Percentiles rank a stretch among this genome's conserved stretches.
These are phyloP conservation scores for Sonneratia alba DNA, from an alignment of 345 rosid genomes.

Conservation along the genomic window DNA sequence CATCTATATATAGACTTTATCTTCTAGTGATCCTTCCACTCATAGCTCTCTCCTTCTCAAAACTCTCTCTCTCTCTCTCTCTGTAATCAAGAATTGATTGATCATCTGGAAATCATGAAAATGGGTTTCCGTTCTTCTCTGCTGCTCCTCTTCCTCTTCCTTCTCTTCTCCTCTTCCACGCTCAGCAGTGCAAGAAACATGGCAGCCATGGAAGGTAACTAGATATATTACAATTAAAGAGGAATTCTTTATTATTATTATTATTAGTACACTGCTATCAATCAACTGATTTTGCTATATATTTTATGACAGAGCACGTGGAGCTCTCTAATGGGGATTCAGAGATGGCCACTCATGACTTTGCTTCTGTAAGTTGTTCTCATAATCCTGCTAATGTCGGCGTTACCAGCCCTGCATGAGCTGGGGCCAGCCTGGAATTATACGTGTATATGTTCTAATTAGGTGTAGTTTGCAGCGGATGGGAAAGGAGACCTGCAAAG, in stretches of 20 bases:
- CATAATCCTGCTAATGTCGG: no score
- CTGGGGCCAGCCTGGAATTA: no score
- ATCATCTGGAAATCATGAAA: conserved; percentile 2
- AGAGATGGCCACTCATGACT: neutral
- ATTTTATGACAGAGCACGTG: neutral
- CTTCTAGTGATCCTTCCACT: no score
- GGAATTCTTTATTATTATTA: no score
- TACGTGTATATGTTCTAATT: neutral
- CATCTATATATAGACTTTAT: no score
- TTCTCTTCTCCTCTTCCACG: conserved; percentile 1
- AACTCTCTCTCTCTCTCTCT: no score
- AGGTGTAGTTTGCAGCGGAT: conserved; percentile 25
- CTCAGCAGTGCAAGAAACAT: neutral
- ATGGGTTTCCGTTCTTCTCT: neutral
- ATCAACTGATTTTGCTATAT: no score
- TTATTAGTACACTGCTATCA: no score
- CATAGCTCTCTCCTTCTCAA: no score
- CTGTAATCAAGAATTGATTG: no score
- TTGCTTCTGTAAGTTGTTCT: neutral
- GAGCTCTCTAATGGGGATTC: neutral
- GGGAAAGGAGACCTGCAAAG: conserved; percentile 45
- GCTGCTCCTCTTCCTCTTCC: conserved; percentile 4
- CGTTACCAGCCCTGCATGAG: no score
- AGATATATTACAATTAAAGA: neutral
- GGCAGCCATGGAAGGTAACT: conserved; percentile 5